Evolutionary conservation across 2,329 filamentous ascomycete species (phyloP).

Genomic region (Sporothrix globosa): DNA sequence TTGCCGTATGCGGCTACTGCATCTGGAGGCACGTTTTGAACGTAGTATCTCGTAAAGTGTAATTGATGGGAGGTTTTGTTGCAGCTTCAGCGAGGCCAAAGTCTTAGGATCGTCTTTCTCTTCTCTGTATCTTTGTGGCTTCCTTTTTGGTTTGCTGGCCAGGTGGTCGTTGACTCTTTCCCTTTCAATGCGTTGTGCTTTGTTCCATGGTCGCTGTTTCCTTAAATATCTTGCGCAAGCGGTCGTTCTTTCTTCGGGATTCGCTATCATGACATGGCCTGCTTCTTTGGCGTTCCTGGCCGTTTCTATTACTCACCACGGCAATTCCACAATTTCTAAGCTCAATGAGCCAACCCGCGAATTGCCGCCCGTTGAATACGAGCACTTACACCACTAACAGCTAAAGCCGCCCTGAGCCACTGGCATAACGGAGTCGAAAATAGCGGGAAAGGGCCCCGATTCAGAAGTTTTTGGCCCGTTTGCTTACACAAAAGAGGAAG

Average conservation of each 20-base stretch:
- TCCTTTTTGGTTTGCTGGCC: not conserved
- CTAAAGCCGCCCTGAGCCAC: constrained; percentile 2
- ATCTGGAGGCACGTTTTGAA: not conserved
- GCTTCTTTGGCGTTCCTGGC: not conserved
- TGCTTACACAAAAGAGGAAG: constrained; percentile 15
- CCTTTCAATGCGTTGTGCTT: not conserved
- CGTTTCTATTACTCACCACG: constrained; percentile 13
- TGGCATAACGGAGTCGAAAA: not conserved
- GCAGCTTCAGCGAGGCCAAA: constrained; percentile 1
- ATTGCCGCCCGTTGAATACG: constrained; percentile 11
- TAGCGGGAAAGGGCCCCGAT: not conserved
- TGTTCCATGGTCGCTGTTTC: constrained; percentile 12
- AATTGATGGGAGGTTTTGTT: not conserved
- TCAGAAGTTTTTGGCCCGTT: not conserved
- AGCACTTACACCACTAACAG: constrained; percentile 13
- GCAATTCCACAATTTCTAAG: constrained; percentile 26
- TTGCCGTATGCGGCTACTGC: constrained; percentile 26
- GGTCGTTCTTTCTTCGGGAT: constrained; percentile 21
- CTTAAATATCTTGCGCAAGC: not conserved
- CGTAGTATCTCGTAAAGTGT: not conserved
- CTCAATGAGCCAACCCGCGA: constrained; percentile 22
- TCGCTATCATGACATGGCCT: constrained; percentile 2
- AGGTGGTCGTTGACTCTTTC: not conserved
- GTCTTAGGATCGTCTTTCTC: constrained; percentile 15
- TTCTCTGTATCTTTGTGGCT: not conserved